These are phyloP conservation scores for Tricladium varicosporioides DNA, from an alignment of 2,329 filamentous ascomycete genomes.

Conservation along the genomic window DNA sequence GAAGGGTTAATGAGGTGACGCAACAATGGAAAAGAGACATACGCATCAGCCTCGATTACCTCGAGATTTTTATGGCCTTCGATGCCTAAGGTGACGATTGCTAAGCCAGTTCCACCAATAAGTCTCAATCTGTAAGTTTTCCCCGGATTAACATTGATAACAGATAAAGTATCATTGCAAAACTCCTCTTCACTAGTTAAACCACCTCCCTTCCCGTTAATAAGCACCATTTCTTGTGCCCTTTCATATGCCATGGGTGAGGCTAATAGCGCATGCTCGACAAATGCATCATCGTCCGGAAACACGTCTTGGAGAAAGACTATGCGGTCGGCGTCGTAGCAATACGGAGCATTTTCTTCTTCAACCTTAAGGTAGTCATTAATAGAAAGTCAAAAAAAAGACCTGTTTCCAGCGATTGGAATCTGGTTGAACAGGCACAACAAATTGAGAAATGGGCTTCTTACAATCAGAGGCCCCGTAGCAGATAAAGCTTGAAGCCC, in stretches of 20 bases:
- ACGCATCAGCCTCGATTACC: slow-evolving; percentile 59
- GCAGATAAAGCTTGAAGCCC: slow-evolving; percentile 49
- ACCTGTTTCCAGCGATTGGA: no score
- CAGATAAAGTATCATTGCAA: slow-evolving; percentile 38
- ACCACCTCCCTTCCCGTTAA: slow-evolving; percentile 55
- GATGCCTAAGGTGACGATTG: slow-evolving; percentile 51
- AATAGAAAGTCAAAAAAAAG: no score
- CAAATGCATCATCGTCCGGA: slow-evolving; percentile 47
- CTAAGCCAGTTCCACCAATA: slow-evolving; percentile 55
- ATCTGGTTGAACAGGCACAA: no score
- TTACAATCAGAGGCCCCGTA: slow-evolving; percentile 48
- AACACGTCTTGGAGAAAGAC: slow-evolving; percentile 58
- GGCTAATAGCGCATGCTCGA: slow-evolving; percentile 48
- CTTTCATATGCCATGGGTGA: slow-evolving; percentile 56
- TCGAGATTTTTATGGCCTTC: slow-evolving; percentile 54
- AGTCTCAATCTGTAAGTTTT: slow-evolving; percentile 62
- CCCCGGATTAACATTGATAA: slow-evolving; percentile 57
- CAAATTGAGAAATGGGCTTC: slow-evolving; percentile 30
- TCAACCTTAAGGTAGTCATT: no score
- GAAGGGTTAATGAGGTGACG: no score
- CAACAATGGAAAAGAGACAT: slow-evolving; percentile 34
- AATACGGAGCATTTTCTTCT: slow-evolving; percentile 44
- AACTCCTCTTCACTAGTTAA: slow-evolving; percentile 33
- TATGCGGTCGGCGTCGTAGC: slow-evolving; percentile 60
- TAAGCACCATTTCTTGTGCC: slow-evolving; percentile 53